Base-by-base conservation (phyloP, 2,329 filamentous ascomycete species). In the Lasiodiplodia theobromae region DNA sequence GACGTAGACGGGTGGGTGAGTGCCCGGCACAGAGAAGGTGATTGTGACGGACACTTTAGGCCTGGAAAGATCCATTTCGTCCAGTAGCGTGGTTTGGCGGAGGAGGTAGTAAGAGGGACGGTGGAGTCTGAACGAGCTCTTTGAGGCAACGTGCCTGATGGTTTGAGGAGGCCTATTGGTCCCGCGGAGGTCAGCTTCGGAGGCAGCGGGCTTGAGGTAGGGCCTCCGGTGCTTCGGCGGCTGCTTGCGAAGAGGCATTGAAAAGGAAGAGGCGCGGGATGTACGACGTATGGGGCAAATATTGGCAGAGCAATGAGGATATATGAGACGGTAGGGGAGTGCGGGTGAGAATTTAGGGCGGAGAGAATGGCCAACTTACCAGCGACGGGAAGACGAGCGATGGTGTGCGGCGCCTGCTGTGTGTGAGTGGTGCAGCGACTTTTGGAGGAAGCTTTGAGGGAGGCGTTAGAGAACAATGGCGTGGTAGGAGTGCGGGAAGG, bases 1-100 rank as follows among this genome's bases (percentile, higher is more conserved):
- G 7, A 94, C 81, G 74, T 86, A 94, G 66, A 94, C 84, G 4
- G 92, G 92, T 65, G 91, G 89, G 68, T 85, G 80, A 1, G 88
- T 84, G 66, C 87, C 89, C 2, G 85, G 79, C 71, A 86, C 87
- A 66, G 83, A 82, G 80, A 88, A 93, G 68, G 84, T 87, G 74
- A 94, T 86, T 49, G 83, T 87, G 34, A 88, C 82, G 25, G 70
- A 69, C 52, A 60, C 23, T 47, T 69, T 69, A 25, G 58, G 67
- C 28, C 67, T 37, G 28, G 67, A 68, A 40, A 65, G 51, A 57
- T 64, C 67, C 67, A 68, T 68, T 52, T 25, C 60, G 21, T 54
- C 57, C 4, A 44, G 18, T n/a, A 38, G 11, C 7, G 51, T 44
- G 14, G 7, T 6, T 21, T n/a, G n/a, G n/a, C 60, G 34, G 21